phyloP scores from a whole-genome alignment of 78 protist genomes.

The Chrysochromulina parva region DNA sequence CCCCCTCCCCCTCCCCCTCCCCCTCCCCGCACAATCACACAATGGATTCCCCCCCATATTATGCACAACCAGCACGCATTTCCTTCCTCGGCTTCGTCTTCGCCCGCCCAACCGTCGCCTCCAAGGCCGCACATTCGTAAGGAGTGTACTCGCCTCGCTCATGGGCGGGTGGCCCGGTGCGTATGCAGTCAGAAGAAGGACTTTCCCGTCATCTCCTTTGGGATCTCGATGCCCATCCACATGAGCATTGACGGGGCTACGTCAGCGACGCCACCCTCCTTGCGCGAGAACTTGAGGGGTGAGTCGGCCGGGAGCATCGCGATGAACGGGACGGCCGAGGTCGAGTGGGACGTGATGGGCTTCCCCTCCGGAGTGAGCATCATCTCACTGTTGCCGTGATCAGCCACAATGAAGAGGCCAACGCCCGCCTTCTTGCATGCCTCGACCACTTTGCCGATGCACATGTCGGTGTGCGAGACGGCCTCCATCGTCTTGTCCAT shows the following conservation, averaged over 20 bases:
- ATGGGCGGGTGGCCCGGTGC: too few relatives aligned
- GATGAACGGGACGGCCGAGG: conserved; percentile 13
- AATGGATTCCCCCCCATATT: too few relatives aligned
- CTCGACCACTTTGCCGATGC: conserved; percentile 19
- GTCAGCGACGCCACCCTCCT: background rate
- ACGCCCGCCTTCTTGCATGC: conserved; percentile 32
- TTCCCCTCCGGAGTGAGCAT: background rate
- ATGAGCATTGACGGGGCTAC: conserved; percentile 38
- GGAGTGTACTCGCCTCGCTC: too few relatives aligned
- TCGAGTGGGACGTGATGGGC: conserved; percentile 41
- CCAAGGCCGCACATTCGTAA: too few relatives aligned
- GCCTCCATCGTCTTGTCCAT: background rate
- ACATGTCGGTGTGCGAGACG: background rate
- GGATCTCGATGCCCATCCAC: conserved; percentile 24
- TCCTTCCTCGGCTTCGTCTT: too few relatives aligned
- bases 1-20: too few relatives aligned
- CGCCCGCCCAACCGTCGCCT: too few relatives aligned
- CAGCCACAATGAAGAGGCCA: conserved; percentile 32
- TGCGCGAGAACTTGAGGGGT: background rate
- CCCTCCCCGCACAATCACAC: too few relatives aligned
- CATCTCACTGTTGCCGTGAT: conserved; percentile 49
- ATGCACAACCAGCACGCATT: too few relatives aligned
- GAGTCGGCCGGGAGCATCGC: background rate
- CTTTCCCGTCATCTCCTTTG: conserved; percentile 41
- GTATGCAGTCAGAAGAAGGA: background rate